Evolutionary conservation across 1,284 basidiomycete genomes (phyloP), one percentile per base, ranked within the genome.

Genomic region (Sutorius eximius): DNA sequence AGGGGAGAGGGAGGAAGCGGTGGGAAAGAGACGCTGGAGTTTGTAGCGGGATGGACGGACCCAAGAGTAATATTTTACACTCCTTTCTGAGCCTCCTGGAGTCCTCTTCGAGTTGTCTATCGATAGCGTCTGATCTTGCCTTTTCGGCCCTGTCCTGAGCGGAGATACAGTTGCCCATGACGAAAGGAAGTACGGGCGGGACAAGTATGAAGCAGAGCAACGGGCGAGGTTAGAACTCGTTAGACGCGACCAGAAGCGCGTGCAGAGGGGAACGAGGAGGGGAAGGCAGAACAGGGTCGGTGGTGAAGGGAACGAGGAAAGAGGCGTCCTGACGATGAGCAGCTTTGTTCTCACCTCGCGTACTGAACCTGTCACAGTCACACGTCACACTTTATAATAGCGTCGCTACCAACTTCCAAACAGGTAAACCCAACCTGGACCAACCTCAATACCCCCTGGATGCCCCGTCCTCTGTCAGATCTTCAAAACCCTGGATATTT

Each of bases 51-150:
- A 53, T 10, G 6, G 32, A 80, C 89, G 53, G 59, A 91, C 93
- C 95, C 6, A 98, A 80, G 20, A 98, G 78, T 24, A 98, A 75
- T 61, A 98, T 95, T 80, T 98, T 98, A 81, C 91, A 95, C 74
- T 97, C 95, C 68, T 89, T 88, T 73, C 89, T 89, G 65, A 92
- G 91, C 73, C 77, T 81, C 66, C 80, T 80, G 20, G 78, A 78
- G 68, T 90, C 88, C 72, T 89, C 86, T 65, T 89, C 84, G 42
- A 91, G 82, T 71, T 83, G 79, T 52, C 76, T 78, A 77, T 91
- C 87, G 62, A 91, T 91, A 62, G 78, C 77, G 63, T 87, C 82
- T 51, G 86, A 91, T 67, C 81, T 80, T 59, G 85, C 81, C 69
- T 81, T 86, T 60, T 80, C 85, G 30, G 76, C 79, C 56, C 78